Evolutionary conservation across 2,329 filamentous ascomycete genomes (phyloP).

Genomic region (Arachnopeziza araneosa): DNA sequence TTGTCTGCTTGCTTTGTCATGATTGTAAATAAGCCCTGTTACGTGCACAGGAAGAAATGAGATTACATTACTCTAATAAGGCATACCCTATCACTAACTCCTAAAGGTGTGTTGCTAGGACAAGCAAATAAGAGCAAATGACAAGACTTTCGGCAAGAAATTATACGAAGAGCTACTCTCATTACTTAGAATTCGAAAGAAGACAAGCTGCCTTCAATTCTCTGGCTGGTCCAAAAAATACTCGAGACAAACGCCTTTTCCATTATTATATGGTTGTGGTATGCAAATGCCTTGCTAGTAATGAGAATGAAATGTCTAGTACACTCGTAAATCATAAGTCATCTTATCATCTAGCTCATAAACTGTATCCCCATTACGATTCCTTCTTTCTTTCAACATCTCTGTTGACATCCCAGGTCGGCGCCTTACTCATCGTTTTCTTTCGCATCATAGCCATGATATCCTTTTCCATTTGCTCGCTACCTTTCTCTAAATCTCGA

Average conservation of each 20-base stretch:
- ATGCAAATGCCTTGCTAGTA: not conserved
- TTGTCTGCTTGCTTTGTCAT: no score
- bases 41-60: no score
- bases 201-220: no score
- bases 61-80: no score
- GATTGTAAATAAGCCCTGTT: not conserved
- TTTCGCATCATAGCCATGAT: conserved; percentile 26
- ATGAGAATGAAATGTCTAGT: not conserved
- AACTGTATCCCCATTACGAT: not conserved
- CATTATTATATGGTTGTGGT: not conserved
- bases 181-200: no score
- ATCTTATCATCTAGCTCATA: not conserved
- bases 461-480: conserved; percentile 25
- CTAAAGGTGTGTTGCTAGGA: no score
- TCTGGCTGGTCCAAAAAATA: no score
- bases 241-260: not conserved
- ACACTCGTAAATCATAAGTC: conserved; percentile 7
- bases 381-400: conserved; percentile 9
- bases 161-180: no score
- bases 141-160: no score
- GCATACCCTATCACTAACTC: no score
- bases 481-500: conserved; percentile 21
- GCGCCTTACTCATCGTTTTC: conserved; percentile 23
- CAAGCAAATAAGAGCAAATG: no score
- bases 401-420: conserved; percentile 15